Conservation (phyloP, 1,284 basidiomycete genomes). For the Ustilago hordei region DNA sequence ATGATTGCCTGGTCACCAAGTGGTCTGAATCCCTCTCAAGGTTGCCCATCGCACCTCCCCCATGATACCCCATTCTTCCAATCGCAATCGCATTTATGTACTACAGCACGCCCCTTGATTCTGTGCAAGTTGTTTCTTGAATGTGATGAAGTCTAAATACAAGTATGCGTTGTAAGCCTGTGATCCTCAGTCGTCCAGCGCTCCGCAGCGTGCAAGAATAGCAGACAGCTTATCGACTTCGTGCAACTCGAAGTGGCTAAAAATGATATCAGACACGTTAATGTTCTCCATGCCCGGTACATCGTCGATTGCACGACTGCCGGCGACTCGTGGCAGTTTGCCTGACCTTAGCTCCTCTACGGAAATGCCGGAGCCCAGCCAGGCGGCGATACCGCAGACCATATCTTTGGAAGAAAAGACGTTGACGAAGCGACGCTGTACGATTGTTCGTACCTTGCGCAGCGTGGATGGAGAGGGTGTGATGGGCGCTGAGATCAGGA, state of each 20-base stretch:
- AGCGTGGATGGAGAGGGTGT: slow-evolving; percentile 72
- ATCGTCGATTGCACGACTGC: slow-evolving; percentile 45
- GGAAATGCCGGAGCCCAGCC: slow-evolving; percentile 70
- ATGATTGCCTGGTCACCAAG: not conserved
- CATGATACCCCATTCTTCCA: no score
- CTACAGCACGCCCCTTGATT: no score
- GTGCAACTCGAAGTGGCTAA: slow-evolving; percentile 58
- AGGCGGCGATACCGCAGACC: slow-evolving; percentile 73
- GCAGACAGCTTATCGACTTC: slow-evolving; percentile 30
- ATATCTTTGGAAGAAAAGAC: slow-evolving; percentile 71
- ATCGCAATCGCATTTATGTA: no score
- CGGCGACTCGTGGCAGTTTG: slow-evolving; percentile 50
- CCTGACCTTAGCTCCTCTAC: slow-evolving; percentile 71
- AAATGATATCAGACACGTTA: slow-evolving; percentile 59
- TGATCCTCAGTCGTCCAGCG: slow-evolving; percentile 30
- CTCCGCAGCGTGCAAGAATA: slow-evolving; percentile 43
- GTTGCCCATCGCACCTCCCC: no score
- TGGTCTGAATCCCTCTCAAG: no score
- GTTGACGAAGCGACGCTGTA: slow-evolving; percentile 72
- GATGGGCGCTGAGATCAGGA: slow-evolving; percentile 71
- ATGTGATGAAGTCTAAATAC: no score
- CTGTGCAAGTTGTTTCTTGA: no score
- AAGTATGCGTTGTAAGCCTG: no score
- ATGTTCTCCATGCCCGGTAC: slow-evolving; percentile 60
- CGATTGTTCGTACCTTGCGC: slow-evolving; percentile 71